Percentiles rank a stretch among this genome's conserved stretches.
Evolutionary conservation across 2,329 filamentous ascomycete species (phyloP).

Genomic region (Didymella pinodella): DNA sequence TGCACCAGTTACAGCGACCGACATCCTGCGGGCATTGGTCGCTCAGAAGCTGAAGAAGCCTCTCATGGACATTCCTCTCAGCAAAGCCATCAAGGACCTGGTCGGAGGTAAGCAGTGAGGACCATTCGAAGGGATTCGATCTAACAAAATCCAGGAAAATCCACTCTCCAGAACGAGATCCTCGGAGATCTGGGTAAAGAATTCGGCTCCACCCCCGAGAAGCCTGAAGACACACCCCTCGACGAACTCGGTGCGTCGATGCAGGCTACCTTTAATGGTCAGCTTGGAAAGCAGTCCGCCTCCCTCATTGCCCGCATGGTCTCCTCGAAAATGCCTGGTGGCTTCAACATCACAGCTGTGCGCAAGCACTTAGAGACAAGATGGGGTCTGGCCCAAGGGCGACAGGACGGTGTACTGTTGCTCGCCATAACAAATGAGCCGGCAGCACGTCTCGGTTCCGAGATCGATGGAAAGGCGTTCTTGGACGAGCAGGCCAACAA

Average conservation of each 20-base stretch:
- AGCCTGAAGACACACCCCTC: constrained; percentile 95
- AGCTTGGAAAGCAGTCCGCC: constrained; percentile 94
- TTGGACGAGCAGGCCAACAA: constrained; percentile 88
- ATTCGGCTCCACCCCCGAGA: constrained; percentile 97
- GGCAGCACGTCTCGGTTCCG: constrained; percentile 83
- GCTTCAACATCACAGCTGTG: constrained; percentile 97
- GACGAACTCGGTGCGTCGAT: constrained; percentile 95
- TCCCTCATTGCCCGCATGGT: constrained; percentile 93
- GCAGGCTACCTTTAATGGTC: constrained; percentile 98
- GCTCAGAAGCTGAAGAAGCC: constrained; percentile 98
- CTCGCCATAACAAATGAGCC: constrained; percentile 94
- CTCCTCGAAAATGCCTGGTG: constrained; percentile 99
- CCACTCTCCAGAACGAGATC: constrained; percentile 98
- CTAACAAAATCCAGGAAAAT: constrained; percentile 74
- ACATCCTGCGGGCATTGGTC: constrained; percentile 87
- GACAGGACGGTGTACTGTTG: constrained; percentile 90
- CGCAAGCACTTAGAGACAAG: constrained; percentile 94
- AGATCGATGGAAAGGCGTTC: constrained; percentile 90
- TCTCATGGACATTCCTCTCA: constrained; percentile 84
- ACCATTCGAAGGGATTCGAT: constrained; percentile 1
- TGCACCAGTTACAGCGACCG: constrained; percentile 84
- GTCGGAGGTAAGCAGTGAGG: constrained; percentile 75
- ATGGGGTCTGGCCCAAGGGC: constrained; percentile 85
- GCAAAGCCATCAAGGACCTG: constrained; percentile 97
- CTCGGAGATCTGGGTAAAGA: constrained; percentile 97